Conservation (phyloP, 108 stramenopile species). For the Cyclotella kingstonii region DNA sequence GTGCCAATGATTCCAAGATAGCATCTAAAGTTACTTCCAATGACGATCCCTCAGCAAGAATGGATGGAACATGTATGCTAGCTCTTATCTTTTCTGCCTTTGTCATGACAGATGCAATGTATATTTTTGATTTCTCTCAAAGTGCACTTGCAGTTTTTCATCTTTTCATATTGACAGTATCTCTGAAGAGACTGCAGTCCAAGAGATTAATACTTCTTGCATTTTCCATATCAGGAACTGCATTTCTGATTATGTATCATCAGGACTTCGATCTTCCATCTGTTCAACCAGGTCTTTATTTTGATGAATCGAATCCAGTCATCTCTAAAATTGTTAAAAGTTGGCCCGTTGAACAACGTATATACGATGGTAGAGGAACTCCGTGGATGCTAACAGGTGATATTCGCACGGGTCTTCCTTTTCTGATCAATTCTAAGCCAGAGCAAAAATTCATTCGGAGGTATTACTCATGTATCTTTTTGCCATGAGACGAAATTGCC, state of each 20-base stretch:
- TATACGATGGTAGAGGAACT: conserved; percentile 57
- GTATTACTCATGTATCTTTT: background rate
- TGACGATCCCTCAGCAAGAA: background rate
- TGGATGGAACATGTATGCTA: conserved; percentile 19
- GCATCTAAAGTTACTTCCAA: background rate
- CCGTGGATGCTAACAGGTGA: conserved; percentile 81
- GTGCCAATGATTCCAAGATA: background rate
- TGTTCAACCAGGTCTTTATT: conserved; percentile 67
- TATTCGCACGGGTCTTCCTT: conserved; percentile 72
- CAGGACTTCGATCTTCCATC: conserved; percentile 36
- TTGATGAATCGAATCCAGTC: conserved; percentile 42
- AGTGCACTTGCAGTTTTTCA: conserved; percentile 32
- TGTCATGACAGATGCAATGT: conserved; percentile 70
- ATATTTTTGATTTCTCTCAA: conserved; percentile 57
- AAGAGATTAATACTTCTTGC: conserved; percentile 31
- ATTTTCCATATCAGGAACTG: conserved; percentile 14
- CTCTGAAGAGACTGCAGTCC: conserved; percentile 29
- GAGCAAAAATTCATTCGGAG: conserved; percentile 38
- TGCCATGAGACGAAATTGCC: too few species aligned
- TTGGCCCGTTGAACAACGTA: conserved; percentile 56
- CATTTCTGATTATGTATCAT: conserved; percentile 14
- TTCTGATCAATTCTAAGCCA: conserved; percentile 49
- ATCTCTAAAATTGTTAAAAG: conserved; percentile 42
- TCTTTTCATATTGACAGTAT: conserved; percentile 18
- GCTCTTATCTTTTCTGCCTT: conserved; percentile 57